Conservation (phyloP, 2,329 filamentous ascomycete genomes). For the Fusarium keratoplasticum region DNA sequence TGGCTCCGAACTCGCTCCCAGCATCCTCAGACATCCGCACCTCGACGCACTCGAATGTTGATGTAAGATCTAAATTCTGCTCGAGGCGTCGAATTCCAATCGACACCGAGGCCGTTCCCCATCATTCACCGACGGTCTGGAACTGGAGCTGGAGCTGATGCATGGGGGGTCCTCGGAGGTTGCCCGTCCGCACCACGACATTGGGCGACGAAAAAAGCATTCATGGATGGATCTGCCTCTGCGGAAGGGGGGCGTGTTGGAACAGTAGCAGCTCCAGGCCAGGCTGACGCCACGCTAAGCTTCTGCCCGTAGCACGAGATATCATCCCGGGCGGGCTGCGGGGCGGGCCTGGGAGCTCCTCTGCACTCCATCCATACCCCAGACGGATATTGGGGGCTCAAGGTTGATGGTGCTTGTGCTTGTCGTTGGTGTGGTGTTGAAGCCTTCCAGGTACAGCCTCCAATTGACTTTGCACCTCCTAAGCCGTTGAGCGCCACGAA, state of each 20-base stretch:
- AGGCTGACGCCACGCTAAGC: conserved; percentile 20
- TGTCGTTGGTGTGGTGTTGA: conserved; percentile 1
- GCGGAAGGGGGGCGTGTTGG: conserved; percentile 18
- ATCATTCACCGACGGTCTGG: conserved; percentile 25
- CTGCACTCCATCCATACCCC: conserved; percentile 1
- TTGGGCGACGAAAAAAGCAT: conserved; percentile 7
- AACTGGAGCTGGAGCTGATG: conserved; percentile 12
- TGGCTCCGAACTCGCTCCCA: conserved; percentile 26
- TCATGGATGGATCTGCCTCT: conserved; percentile 1
- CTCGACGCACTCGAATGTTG: conserved; percentile 1
- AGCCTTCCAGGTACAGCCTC: background rate
- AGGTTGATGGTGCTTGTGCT: background rate
- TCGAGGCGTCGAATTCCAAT: conserved; percentile 2
- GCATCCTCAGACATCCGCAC: background rate
- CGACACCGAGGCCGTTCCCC: conserved; percentile 17
- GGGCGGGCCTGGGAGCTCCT: conserved; percentile 1
- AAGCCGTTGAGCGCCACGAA: background rate
- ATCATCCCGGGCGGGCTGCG: background rate
- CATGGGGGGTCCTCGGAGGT: conserved; percentile 30
- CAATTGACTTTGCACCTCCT: conserved; percentile 1
- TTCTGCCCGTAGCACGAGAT: background rate
- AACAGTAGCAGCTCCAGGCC: background rate
- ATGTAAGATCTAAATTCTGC: conserved; percentile 30
- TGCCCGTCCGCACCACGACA: conserved; percentile 26
- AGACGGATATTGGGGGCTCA: conserved; percentile 3